Percentiles rank a stretch among this genome's conserved stretches.
phyloP scores from a whole-genome alignment of 768 basidiomycete species.

The Podaxis sp. region DNA sequence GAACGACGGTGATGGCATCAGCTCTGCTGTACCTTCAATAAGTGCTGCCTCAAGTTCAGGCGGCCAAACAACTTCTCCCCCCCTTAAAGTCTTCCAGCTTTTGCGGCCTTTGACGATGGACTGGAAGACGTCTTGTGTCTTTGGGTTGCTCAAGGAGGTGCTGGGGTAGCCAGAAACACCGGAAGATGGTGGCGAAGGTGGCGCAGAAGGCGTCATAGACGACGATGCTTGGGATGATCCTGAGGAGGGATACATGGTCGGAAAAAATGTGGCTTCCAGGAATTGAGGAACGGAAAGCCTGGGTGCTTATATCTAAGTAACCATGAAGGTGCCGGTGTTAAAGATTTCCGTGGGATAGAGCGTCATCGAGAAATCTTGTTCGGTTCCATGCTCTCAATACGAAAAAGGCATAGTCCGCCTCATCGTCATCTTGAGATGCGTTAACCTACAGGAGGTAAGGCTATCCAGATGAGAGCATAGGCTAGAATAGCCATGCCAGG shows the following conservation, averaged over 20 bases:
- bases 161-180: not conserved
- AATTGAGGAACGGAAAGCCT: not conserved
- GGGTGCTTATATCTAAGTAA: slow-evolving; percentile 1
- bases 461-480: slow-evolving; percentile 30
- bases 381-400: slow-evolving; percentile 3
- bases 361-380: slow-evolving; percentile 6
- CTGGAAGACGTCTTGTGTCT: slow-evolving; percentile 60
- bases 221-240: not conserved
- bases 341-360: slow-evolving; percentile 4
- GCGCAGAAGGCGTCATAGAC: not conserved
- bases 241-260: slow-evolving; percentile 5
- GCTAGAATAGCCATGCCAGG: slow-evolving; percentile 22
- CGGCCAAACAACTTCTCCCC: slow-evolving; percentile 79
- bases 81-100: slow-evolving; percentile 74
- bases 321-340: not conserved
- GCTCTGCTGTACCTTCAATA: slow-evolving; percentile 56
- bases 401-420: slow-evolving; percentile 4
- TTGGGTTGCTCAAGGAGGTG: slow-evolving; percentile 28
- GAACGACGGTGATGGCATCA: not conserved
- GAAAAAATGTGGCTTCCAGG: not conserved
- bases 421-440: slow-evolving; percentile 10
- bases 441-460: slow-evolving; percentile 30
- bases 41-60: slow-evolving; percentile 76
- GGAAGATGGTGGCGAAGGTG: not conserved
- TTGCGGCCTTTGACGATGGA: slow-evolving; percentile 69